These are phyloP conservation scores for Penicillium brasilianum DNA, from an alignment of 2,329 filamentous ascomycete genomes.

Conservation along the genomic window DNA sequence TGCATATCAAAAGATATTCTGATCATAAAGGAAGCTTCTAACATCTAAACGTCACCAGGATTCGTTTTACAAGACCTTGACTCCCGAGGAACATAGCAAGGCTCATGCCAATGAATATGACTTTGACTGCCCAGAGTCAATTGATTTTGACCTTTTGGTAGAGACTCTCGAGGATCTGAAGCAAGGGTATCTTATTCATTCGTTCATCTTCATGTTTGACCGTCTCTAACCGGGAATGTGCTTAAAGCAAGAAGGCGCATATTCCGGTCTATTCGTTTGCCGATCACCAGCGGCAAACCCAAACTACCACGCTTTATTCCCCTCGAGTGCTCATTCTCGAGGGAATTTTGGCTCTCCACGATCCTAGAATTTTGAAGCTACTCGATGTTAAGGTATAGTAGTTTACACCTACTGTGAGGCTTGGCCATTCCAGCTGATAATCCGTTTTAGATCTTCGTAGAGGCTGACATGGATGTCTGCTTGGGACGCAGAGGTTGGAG, in stretches of 20 bases:
- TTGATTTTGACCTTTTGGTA: constrained; percentile 91
- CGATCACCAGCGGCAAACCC: constrained; percentile 78
- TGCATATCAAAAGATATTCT: constrained; percentile 25
- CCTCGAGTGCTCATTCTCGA: constrained; percentile 94
- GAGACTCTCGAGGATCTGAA: constrained; percentile 83
- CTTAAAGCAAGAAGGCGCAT: constrained; percentile 63
- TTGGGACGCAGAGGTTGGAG: constrained; percentile 80
- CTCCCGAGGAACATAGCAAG: constrained; percentile 73
- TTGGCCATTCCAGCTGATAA: constrained; percentile 5
- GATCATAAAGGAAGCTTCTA: constrained; percentile 18
- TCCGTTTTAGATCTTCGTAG: constrained; percentile 76
- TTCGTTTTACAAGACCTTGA: constrained; percentile 94
- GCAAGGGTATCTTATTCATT: constrained; percentile 70
- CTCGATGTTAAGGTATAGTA: constrained; percentile 80
- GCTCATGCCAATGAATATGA: constrained; percentile 94
- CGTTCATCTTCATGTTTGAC: background rate
- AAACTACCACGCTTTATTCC: constrained; percentile 90
- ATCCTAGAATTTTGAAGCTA: constrained; percentile 80
- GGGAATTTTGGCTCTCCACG: constrained; percentile 93
- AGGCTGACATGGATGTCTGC: constrained; percentile 93
- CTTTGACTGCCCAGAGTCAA: constrained; percentile 91
- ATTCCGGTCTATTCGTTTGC: constrained; percentile 96
- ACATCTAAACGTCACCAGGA: constrained; percentile 62
- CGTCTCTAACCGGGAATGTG: constrained; percentile 12
- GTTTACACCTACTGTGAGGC: background rate